phyloP scores from a whole-genome alignment of 1,284 basidiomycete genomes.

The Cryptococcus sp. region DNA sequence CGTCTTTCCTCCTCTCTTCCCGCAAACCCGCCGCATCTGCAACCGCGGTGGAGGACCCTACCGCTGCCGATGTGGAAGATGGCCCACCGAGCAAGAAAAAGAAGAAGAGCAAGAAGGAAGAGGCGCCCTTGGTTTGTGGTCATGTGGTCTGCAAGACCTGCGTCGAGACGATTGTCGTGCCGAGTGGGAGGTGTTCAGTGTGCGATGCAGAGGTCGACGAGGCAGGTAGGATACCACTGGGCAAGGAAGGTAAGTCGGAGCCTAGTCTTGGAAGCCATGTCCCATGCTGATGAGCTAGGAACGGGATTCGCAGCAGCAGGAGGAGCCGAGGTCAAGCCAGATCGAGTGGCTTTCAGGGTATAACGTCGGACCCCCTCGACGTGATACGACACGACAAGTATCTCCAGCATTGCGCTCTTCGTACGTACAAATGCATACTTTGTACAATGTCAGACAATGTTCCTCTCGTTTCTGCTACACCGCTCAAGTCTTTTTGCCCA shows the following conservation, averaged over 20 bases:
- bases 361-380: no score
- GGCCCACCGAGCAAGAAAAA: slow-evolving; percentile 28
- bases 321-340: slow-evolving; percentile 61
- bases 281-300: slow-evolving; percentile 49
- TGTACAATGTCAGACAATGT: no score
- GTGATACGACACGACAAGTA: no score
- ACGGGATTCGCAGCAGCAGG: slow-evolving; percentile 86
- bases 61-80: slow-evolving; percentile 4
- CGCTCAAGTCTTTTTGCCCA: slow-evolving; percentile 3
- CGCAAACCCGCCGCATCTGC: slow-evolving; percentile 12
- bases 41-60: background rate
- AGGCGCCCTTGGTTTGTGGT: slow-evolving; percentile 53
- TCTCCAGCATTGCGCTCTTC: background rate
- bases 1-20: slow-evolving; percentile 57
- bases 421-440: background rate
- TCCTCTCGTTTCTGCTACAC: background rate
- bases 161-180: slow-evolving; percentile 69
- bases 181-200: slow-evolving; percentile 68
- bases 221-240: slow-evolving; percentile 48
- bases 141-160: slow-evolving; percentile 85
- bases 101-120: slow-evolving; percentile 34
- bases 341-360: slow-evolving; percentile 37
- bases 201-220: slow-evolving; percentile 57
- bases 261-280: background rate
- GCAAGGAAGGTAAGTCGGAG: slow-evolving; percentile 63